Conservation (phyloP, 2,329 filamentous ascomycete genomes). For the Aspergillus luchuensis region DNA sequence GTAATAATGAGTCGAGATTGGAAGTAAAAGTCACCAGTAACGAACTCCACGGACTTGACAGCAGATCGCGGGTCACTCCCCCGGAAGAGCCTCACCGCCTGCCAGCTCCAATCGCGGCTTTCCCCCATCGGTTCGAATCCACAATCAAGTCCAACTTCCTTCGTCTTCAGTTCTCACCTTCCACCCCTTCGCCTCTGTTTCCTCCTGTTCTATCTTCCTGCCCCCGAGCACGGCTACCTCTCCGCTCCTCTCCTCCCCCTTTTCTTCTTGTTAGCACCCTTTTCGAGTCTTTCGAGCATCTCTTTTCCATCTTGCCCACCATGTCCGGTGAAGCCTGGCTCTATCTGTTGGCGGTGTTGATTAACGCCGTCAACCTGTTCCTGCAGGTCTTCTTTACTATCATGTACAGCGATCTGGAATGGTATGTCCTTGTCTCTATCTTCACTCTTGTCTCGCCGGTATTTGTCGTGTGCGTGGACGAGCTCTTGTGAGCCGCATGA, state of each 20-base stretch:
- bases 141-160: slow-evolving; percentile 6
- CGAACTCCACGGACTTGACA: not conserved
- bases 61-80: not conserved
- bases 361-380: slow-evolving; percentile 99
- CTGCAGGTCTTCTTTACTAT: slow-evolving; percentile 99
- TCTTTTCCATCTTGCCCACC: slow-evolving; percentile 40
- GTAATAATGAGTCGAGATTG: not conserved
- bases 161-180: slow-evolving; percentile 1
- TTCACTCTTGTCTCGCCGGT: not conserved
- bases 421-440: slow-evolving; percentile 59
- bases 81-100: slow-evolving; percentile 17
- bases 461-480: not conserved
- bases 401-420: slow-evolving; percentile 99
- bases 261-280: slow-evolving; percentile 11
- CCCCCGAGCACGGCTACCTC: slow-evolving; percentile 5
- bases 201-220: slow-evolving; percentile 20
- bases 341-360: slow-evolving; percentile 94
- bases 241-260: slow-evolving; percentile 21
- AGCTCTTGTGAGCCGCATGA: not conserved
- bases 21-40: not conserved
- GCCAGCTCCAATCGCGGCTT: slow-evolving; percentile 18
- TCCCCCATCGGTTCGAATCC: slow-evolving; percentile 18
- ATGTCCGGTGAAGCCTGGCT: slow-evolving; percentile 99
- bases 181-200: slow-evolving; percentile 21
- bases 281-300: slow-evolving; percentile 10